These are phyloP conservation scores for Yamadazyma membranifaciens DNA, from an alignment of 1,139 yeast genomes.

Conservation along the genomic window DNA sequence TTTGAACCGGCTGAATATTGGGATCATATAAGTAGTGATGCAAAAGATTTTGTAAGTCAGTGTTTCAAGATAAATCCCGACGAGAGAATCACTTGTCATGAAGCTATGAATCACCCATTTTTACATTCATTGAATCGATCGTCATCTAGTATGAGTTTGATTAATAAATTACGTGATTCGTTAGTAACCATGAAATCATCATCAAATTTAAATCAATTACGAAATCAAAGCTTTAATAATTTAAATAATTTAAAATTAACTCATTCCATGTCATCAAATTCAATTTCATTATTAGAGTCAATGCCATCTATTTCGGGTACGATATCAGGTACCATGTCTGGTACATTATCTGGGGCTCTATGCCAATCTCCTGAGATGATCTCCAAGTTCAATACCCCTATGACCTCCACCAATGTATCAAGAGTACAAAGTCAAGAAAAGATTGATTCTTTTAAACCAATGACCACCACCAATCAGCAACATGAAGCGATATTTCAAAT, in stretches of 20 bases:
- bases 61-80: conserved; percentile 52
- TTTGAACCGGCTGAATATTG: conserved; percentile 64
- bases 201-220: conserved; percentile 1
- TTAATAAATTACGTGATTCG: conserved; percentile 8
- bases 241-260: neutral
- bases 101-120: conserved; percentile 52
- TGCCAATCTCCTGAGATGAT: conserved; percentile 32
- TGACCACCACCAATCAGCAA: neutral
- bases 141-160: conserved; percentile 6
- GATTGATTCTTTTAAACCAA: conserved; percentile 3
- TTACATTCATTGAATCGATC: conserved; percentile 17
- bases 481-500: conserved; percentile 7
- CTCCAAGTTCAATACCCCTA: conserved; percentile 28
- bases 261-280: conserved; percentile 1
- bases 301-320: neutral
- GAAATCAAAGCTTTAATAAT: conserved; percentile 3
- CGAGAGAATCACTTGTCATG: conserved; percentile 47
- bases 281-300: neutral
- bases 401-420: conserved; percentile 15
- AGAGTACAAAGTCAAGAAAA: conserved; percentile 16
- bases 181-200: conserved; percentile 2
- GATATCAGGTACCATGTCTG: conserved; percentile 2
- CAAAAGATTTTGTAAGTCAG: conserved; percentile 55
- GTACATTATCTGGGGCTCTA: conserved; percentile 25
- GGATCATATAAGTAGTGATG: conserved; percentile 51